A percentile compares a stretch with the other conserved stretches of the same genome.
Conservation (phyloP, 371 early-diverging fungal genomes). For the Synchytrium microbalum region DNA sequence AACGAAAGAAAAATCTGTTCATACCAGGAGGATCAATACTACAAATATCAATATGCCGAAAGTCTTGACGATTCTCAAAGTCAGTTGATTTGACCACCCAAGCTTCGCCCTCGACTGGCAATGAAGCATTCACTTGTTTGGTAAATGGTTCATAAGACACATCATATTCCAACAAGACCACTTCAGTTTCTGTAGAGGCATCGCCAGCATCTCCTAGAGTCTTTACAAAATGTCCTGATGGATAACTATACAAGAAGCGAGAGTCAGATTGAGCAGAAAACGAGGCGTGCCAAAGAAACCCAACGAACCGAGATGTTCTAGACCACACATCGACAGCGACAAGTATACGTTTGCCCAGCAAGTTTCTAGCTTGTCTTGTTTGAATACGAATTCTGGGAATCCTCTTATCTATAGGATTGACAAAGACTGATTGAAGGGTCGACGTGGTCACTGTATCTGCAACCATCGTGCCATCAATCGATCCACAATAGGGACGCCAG, state of each 20-base stretch:
- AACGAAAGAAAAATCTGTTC: too few relatives aligned
- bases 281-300: background rate
- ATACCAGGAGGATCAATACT: slow-evolving; percentile 95
- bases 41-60: slow-evolving; percentile 78
- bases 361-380: slow-evolving; percentile 72
- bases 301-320: slow-evolving; percentile 50
- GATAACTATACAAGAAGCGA: slow-evolving; percentile 42
- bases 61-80: slow-evolving; percentile 66
- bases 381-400: slow-evolving; percentile 86
- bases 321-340: slow-evolving; percentile 90
- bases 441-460: slow-evolving; percentile 37
- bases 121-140: slow-evolving; percentile 63
- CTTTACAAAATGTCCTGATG: slow-evolving; percentile 88
- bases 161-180: slow-evolving; percentile 89
- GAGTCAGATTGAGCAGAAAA: slow-evolving; percentile 3
- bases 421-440: slow-evolving; percentile 46
- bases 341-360: slow-evolving; percentile 76
- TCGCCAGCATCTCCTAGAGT: slow-evolving; percentile 87
- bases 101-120: slow-evolving; percentile 79
- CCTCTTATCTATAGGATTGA: slow-evolving; percentile 84
- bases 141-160: slow-evolving; percentile 91
- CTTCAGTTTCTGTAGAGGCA: slow-evolving; percentile 88
- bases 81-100: slow-evolving; percentile 70
- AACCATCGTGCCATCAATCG: slow-evolving; percentile 69
- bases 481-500: slow-evolving; percentile 92